These are phyloP conservation scores for Rhizomucor miehei DNA, from an alignment of 371 early-diverging fungal genomes.

Conservation along the genomic window DNA sequence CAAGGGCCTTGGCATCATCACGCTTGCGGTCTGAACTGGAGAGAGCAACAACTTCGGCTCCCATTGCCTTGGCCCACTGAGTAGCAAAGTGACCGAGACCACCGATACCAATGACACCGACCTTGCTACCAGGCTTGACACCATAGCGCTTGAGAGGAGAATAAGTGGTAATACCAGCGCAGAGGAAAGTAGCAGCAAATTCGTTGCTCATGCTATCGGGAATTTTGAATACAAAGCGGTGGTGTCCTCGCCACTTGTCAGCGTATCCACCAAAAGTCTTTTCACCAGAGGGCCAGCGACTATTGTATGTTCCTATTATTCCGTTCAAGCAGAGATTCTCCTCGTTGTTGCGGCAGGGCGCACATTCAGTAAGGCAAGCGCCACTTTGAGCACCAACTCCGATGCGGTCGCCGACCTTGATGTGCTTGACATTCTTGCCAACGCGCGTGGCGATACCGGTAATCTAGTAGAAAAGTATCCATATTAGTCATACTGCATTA, in stretches of 20 bases:
- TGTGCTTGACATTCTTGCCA: conserved; percentile 47
- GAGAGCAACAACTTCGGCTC: conserved; percentile 57
- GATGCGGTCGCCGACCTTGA: conserved; percentile 66
- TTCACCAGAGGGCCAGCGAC: conserved; percentile 51
- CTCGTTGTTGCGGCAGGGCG: conserved; percentile 19
- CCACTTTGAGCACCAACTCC: conserved; percentile 67
- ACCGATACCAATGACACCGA: conserved; percentile 65
- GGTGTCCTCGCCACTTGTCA: conserved; percentile 56
- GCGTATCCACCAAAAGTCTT: conserved; percentile 66
- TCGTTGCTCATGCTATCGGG: conserved; percentile 55
- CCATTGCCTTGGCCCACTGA: conserved; percentile 58
- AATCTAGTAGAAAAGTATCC: conserved; percentile 30
- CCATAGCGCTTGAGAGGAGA: conserved; percentile 50
- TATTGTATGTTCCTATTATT: conserved; percentile 21
- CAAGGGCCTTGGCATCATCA: conserved; percentile 27
- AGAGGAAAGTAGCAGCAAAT: conserved; percentile 53
- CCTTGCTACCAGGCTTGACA: conserved; percentile 45
- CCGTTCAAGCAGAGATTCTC: conserved; percentile 21
- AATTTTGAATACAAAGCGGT: conserved; percentile 55
- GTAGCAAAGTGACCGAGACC: conserved; percentile 8
- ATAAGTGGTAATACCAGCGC: conserved; percentile 58
- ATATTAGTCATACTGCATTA: background rate
- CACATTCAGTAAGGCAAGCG: conserved; percentile 38
- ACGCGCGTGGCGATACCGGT: conserved; percentile 50
- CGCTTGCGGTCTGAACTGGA: conserved; percentile 29